Base-by-base conservation (phyloP, 441 rosid genomes). In the Croton setiger region DNA sequence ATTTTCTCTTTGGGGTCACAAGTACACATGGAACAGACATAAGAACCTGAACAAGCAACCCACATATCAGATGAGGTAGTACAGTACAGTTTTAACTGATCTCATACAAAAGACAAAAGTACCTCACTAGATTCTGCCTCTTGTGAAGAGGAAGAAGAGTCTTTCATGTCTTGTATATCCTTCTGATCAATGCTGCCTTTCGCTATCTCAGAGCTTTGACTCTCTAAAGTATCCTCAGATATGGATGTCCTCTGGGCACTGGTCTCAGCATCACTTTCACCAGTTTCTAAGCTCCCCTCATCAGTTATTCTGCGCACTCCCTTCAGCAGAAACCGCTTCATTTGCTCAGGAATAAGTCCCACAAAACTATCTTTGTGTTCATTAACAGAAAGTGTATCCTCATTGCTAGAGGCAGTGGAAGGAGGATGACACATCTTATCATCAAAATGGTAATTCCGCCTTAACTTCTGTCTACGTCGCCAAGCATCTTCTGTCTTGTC, bases 401-500 rank as follows among this genome's bases (percentile, higher is more conserved):
- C 98, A 36, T 76, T 79, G 73, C 70, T 70, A 77, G 86, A 71
- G 70, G 81, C 60, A 73, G 79, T 72, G 63, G 87, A 84, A 51
- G 93, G 87, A 73, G 92, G 90, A 77, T 79, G 81, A 78, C 98
- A 87, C 62, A 93, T 80, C 82, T 80, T 87, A 66, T 88, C 94
- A 74, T 96, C 94, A 82, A 96, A 96, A 83, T 90, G 96, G 86
- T 87, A 91, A 81, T 90, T 96, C 73, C 81, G 89, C 75, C 97
- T 88, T 80, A 93, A 86, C 85, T 93, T 96, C 74, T 85, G 97
- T 74, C 99, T 86, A 66, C 99, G 92, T 63, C 98, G 86, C 99
- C 98, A 90, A 67, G 87, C 70, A 87, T 93, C 99, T 84, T 96
- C 99, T 31, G 98, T 89, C 87, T 93, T 89, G 87, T 96, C 98